Percentiles rank a stretch among this genome's conserved stretches.
These are phyloP conservation scores for Diaporthe sp. DNA, from an alignment of 2,329 filamentous ascomycete species.

Conservation along the genomic window DNA sequence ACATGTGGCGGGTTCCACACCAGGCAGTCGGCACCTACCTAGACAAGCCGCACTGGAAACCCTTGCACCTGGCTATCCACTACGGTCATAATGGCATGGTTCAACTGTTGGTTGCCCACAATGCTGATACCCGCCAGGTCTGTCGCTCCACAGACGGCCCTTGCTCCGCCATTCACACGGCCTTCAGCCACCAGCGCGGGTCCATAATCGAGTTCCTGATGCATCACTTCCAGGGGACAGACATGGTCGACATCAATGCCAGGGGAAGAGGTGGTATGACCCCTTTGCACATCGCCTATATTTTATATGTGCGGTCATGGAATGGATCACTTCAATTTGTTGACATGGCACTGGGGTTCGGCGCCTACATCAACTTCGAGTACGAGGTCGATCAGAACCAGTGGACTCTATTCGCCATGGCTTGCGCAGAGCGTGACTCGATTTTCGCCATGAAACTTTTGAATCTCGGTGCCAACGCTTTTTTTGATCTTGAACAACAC, in stretches of 20 bases:
- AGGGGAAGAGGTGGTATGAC: background rate
- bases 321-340: too few species aligned
- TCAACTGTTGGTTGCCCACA: background rate
- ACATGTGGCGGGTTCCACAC: background rate
- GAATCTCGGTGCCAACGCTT: background rate
- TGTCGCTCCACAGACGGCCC: background rate
- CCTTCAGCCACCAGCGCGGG: background rate
- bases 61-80: background rate
- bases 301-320: too few species aligned
- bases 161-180: background rate
- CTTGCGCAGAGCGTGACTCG: background rate
- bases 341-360: background rate
- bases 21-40: background rate
- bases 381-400: background rate
- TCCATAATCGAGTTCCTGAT: background rate
- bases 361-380: constrained; percentile 11
- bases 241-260: constrained; percentile 9
- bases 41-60: background rate
- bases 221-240: background rate
- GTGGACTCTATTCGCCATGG: background rate
- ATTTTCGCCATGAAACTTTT: background rate
- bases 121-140: background rate
- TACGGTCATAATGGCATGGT: background rate
- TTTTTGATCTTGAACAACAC: background rate
- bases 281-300: constrained; percentile 12